phyloP scores from a whole-genome alignment of 2,329 filamentous ascomycete genomes.

The Sodiomyces alkalinus region DNA sequence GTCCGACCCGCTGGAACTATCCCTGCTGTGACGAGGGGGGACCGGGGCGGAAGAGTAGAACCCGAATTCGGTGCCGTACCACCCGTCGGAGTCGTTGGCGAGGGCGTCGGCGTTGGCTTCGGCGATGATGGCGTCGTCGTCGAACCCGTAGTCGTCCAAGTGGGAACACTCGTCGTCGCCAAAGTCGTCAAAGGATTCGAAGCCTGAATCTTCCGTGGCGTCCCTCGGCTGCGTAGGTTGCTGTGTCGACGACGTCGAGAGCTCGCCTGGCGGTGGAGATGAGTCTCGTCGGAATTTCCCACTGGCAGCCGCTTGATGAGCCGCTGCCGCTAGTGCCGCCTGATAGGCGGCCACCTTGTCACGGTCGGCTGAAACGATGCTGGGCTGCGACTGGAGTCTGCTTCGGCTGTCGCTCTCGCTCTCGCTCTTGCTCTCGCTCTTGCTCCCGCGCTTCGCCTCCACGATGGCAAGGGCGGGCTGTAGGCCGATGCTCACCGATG shows the following conservation, averaged over 20 bases:
- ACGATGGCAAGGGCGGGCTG: slow-evolving; percentile 1
- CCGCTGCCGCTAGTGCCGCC: slow-evolving; percentile 68
- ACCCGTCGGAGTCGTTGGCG: slow-evolving; percentile 82
- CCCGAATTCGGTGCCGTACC: slow-evolving; percentile 92
- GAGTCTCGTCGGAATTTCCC: slow-evolving; percentile 57
- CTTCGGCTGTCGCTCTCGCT: slow-evolving; percentile 3
- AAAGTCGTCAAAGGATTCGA: slow-evolving; percentile 11
- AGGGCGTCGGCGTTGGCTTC: slow-evolving; percentile 89
- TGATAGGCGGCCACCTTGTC: slow-evolving; percentile 52
- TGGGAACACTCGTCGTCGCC: slow-evolving; percentile 28
- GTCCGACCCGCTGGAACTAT: slow-evolving; percentile 19
- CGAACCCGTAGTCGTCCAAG: slow-evolving; percentile 50
- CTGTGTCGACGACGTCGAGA: too few relatives aligned
- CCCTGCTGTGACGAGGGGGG: slow-evolving; percentile 25
- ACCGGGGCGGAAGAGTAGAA: slow-evolving; percentile 61
- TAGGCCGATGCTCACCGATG: slow-evolving; percentile 25
- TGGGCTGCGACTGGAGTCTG: slow-evolving; percentile 5
- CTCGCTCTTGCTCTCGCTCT: slow-evolving; percentile 2
- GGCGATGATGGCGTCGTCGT: slow-evolving; percentile 84
- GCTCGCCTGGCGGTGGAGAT: slow-evolving; percentile 20
- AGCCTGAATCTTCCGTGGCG: not conserved
- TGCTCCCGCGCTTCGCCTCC: slow-evolving; percentile 5
- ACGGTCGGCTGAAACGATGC: slow-evolving; percentile 7
- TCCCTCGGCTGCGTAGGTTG: too few relatives aligned
- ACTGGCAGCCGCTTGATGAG: slow-evolving; percentile 58